Evolutionary conservation across 805 yeast species (phyloP).

Genomic region (Metschnikowia shivogae): DNA sequence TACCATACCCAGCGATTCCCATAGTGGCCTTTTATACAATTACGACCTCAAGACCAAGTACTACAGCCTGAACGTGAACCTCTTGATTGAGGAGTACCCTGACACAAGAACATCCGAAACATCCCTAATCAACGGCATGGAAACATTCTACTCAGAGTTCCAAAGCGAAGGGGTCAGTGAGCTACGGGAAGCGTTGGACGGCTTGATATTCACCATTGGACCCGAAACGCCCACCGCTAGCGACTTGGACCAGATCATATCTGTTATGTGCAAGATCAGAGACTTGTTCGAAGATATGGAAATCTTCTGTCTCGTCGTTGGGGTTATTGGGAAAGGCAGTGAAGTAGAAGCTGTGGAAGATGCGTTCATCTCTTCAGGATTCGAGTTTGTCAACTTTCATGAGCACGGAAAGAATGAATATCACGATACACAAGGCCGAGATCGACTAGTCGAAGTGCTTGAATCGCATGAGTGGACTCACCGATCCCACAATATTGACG

Average conservation of each 20-base stretch:
- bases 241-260: neutral
- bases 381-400: slow-evolving; percentile 39
- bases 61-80: slow-evolving; percentile 25
- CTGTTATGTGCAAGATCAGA: slow-evolving; percentile 5
- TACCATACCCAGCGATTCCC: slow-evolving; percentile 30
- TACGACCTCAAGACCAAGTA: slow-evolving; percentile 29
- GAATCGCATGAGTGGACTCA: slow-evolving; percentile 48
- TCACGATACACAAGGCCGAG: slow-evolving; percentile 40
- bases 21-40: slow-evolving; percentile 30
- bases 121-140: slow-evolving; percentile 10
- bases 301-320: slow-evolving; percentile 37
- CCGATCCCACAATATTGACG: slow-evolving; percentile 11
- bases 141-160: slow-evolving; percentile 41
- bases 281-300: slow-evolving; percentile 15
- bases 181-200: slow-evolving; percentile 44
- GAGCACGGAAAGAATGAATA: slow-evolving; percentile 38
- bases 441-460: slow-evolving; percentile 42
- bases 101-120: slow-evolving; percentile 15
- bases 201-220: slow-evolving; percentile 41
- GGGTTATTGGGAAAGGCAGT: slow-evolving; percentile 9
- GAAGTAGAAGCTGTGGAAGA: slow-evolving; percentile 35
- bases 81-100: slow-evolving; percentile 38
- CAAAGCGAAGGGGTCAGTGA: slow-evolving; percentile 34
- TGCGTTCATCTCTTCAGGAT: slow-evolving; percentile 31
- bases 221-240: slow-evolving; percentile 20